Conservation (phyloP, 768 basidiomycete genomes). For the Termitomyces sp. region DNA sequence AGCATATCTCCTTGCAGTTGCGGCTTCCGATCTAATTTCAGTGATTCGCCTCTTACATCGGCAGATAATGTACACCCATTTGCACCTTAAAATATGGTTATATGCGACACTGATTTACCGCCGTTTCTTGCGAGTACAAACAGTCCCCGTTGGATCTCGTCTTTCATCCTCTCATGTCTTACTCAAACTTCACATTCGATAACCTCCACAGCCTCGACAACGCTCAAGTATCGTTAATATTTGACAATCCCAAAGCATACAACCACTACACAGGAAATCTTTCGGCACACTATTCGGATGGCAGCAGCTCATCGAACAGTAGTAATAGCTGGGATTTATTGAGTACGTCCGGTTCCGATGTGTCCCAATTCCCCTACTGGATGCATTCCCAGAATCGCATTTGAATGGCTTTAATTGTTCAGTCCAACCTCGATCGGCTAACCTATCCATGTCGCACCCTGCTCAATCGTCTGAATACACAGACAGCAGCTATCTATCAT, state of each 20-base stretch:
- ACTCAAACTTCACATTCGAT: slow-evolving; percentile 8
- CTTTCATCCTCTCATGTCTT: slow-evolving; percentile 6
- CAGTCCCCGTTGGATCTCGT: slow-evolving; percentile 2
- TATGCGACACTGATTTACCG: slow-evolving; percentile 9
- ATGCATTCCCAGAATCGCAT: background rate
- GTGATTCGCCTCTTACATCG: background rate
- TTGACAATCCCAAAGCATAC: slow-evolving; percentile 7
- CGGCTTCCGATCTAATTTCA: slow-evolving; percentile 15
- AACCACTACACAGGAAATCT: slow-evolving; percentile 9
- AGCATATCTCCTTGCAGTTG: slow-evolving; percentile 15
- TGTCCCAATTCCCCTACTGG: background rate
- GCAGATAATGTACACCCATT: slow-evolving; percentile 7
- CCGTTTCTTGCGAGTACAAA: slow-evolving; percentile 6
- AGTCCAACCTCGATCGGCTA: slow-evolving; percentile 6
- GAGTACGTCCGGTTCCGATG: slow-evolving; percentile 3
- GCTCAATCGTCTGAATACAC: background rate
- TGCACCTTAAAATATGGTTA: slow-evolving; percentile 10
- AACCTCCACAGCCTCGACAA: slow-evolving; percentile 11
- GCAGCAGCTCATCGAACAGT: slow-evolving; percentile 2
- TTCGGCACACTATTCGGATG: slow-evolving; percentile 8
- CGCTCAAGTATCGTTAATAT: slow-evolving; percentile 10
- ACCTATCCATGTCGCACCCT: background rate
- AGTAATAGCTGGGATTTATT: slow-evolving; percentile 4
- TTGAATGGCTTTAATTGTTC: background rate
- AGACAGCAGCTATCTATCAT: slow-evolving; percentile 3